Evolutionary conservation across 352 stramenopile species (phyloP).

Genomic region (Globisporangium takayamanum): DNA sequence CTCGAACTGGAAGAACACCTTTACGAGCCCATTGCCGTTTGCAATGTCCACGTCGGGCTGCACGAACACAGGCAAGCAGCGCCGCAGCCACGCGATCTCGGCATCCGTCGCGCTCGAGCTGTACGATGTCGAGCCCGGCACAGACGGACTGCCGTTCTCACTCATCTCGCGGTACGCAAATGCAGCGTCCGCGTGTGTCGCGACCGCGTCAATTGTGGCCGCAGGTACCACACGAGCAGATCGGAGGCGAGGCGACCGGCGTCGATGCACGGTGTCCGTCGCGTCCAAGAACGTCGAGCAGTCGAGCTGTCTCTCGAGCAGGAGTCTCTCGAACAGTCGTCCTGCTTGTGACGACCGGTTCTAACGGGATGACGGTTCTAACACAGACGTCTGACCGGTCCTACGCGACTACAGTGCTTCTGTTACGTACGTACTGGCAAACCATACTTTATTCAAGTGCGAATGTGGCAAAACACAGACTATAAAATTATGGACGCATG

Average conservation of each 20-base stretch:
- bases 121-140: slow-evolving; percentile 15
- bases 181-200: slow-evolving; percentile 9
- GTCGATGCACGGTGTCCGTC: no score
- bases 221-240: slow-evolving; percentile 6
- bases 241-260: slow-evolving; percentile 4
- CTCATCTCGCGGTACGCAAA: slow-evolving; percentile 47
- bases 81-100: slow-evolving; percentile 70
- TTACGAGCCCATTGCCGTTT: slow-evolving; percentile 77
- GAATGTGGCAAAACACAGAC: no score
- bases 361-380: no score
- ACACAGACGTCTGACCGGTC: no score
- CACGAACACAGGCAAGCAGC: slow-evolving; percentile 77
- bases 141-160: slow-evolving; percentile 18
- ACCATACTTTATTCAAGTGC: no score
- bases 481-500: no score
- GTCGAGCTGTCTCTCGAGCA: no score
- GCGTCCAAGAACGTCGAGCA: background rate
- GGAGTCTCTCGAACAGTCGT: no score
- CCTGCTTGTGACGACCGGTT: no score
- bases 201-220: slow-evolving; percentile 7
- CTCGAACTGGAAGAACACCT: slow-evolving; percentile 80
- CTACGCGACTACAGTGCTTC: no score
- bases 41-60: slow-evolving; percentile 79
- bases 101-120: slow-evolving; percentile 23
- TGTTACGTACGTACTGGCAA: no score